Base-by-base conservation (phyloP, 768 basidiomycete species). In the Amyloporia xantha region DNA sequence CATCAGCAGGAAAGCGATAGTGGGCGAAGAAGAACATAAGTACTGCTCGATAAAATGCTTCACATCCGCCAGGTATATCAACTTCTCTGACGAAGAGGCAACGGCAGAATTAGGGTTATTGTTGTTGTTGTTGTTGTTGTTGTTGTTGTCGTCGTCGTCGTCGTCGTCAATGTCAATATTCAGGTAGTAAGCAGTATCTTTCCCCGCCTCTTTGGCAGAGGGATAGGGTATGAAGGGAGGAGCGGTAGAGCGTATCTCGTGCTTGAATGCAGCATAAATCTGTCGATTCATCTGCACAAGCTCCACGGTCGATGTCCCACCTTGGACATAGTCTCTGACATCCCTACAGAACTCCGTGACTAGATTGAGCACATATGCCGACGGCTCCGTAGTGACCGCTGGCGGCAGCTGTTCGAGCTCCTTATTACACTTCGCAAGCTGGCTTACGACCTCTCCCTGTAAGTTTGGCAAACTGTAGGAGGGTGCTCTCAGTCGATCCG, bases 201-300 rank as follows among this genome's bases (percentile, higher is more conserved):
- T 11, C 7, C 23, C 25, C 20, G 60, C 58, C 15, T 59, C 7
- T 7, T 25, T 6, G 1, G 59, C 63, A 0, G 47, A 1, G 0
- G 54, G 54, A 24, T 67, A 68, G 3, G 68, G 69, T 21, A 68
- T 62, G 44, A 77, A 77, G 35, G 72, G 66, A 0, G 76, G 74
- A 4, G 66, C 59, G 0, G 73, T 74, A 6, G 53, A 47, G 39
- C 68, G 65, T 26, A 77, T 67, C 0, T 62, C 55, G 6, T 30
- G 42, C 53, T 68, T 68, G 51, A 73, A 71, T 4, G 37, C 47
- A 0, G 41, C 49, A 50, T 74, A 77, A 1, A 58, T 50, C 0
- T 49, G 53, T 13, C 64, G 64, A 21, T 67, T 68, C 1, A 51
- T 46, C 48, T 72, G 74, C 0, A 67, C 68, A 11, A 77, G 60